A percentile compares a stretch with the other conserved stretches of the same genome.
Evolutionary conservation across 495 filamentous ascomycete genomes (phyloP).

Genomic region (Achaetomiella virescens): DNA sequence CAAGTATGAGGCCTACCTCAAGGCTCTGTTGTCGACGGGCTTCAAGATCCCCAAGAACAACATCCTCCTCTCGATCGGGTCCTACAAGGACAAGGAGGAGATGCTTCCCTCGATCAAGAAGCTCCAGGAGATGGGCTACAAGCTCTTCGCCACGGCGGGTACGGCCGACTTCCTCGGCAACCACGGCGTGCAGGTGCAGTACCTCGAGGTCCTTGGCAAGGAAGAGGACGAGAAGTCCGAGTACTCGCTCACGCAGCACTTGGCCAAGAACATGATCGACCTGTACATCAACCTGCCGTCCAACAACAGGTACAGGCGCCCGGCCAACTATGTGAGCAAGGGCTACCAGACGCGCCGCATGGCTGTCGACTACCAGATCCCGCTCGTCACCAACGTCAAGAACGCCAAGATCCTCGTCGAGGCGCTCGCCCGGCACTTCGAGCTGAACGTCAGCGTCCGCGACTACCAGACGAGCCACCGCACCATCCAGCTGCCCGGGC

Average conservation of each 20-base stretch:
- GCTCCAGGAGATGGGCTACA: conserved; percentile 82
- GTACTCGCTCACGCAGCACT: conserved; percentile 89
- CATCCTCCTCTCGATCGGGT: conserved; percentile 90
- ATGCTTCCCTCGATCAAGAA: conserved; percentile 89
- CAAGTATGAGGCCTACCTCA: conserved; percentile 96
- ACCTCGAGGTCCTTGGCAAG: conserved; percentile 72
- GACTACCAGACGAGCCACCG: conserved; percentile 88
- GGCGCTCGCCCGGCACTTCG: conserved; percentile 81
- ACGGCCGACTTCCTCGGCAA: conserved; percentile 94
- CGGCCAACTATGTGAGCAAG: conserved; percentile 96
- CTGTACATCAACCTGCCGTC: conserved; percentile 98
- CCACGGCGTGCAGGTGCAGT: conserved; percentile 83
- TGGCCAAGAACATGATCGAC: conserved; percentile 95
- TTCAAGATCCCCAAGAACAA: conserved; percentile 97
- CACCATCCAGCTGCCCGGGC: conserved; percentile 65
- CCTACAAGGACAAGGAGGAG: conserved; percentile 96
- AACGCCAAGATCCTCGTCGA: conserved; percentile 97
- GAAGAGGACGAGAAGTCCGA: conserved; percentile 75
- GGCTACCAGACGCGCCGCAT: conserved; percentile 92
- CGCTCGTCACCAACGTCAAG: conserved; percentile 96
- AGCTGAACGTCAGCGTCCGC: conserved; percentile 69
- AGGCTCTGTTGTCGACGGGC: conserved; percentile 88
- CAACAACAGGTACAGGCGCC: conserved; percentile 91
- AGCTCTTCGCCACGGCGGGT: conserved; percentile 90
- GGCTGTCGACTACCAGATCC: conserved; percentile 98